phyloP scores from a whole-genome alignment of 2,329 filamentous ascomycete genomes.

The Clathrospora elynae region DNA sequence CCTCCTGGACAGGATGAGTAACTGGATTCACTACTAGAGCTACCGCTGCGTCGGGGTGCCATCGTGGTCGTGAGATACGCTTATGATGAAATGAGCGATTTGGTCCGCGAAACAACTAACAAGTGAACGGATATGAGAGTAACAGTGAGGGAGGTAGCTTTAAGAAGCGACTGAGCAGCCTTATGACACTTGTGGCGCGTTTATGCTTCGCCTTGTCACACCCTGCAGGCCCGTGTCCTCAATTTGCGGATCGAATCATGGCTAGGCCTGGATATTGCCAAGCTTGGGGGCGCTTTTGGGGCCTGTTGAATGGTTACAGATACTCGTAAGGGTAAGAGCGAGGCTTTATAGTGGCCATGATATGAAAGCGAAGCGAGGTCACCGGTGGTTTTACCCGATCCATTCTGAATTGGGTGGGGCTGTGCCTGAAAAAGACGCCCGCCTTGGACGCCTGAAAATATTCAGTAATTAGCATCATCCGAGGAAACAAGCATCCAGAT shows the following conservation, averaged over 20 bases:
- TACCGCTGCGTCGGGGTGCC: conserved; percentile 31
- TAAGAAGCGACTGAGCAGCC: background rate
- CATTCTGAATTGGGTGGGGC: background rate
- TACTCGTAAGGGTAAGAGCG: conserved; percentile 2
- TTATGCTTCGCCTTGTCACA: conserved; percentile 2
- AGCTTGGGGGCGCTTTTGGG: conserved; percentile 1
- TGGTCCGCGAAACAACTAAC: background rate
- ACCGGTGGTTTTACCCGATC: too few relatives aligned
- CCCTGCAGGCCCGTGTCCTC: conserved; percentile 1
- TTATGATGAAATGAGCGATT: background rate
- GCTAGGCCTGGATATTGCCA: background rate
- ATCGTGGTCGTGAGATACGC: conserved; percentile 13
- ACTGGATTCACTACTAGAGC: conserved; percentile 7
- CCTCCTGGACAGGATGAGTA: conserved; percentile 22
- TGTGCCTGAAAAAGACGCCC: conserved; percentile 1
- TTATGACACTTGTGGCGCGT: too few relatives aligned
- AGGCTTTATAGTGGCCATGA: background rate
- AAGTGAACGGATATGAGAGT: background rate
- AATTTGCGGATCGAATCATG: conserved; percentile 2
- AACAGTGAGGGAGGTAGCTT: background rate
- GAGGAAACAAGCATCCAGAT: too few relatives aligned
- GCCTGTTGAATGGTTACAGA: conserved; percentile 1
- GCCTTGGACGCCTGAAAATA: too few relatives aligned
- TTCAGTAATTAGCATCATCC: too few relatives aligned
- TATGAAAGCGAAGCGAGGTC: background rate